phyloP scores from a whole-genome alignment of 371 early-diverging fungal genomes.

The Nematocida minor region DNA sequence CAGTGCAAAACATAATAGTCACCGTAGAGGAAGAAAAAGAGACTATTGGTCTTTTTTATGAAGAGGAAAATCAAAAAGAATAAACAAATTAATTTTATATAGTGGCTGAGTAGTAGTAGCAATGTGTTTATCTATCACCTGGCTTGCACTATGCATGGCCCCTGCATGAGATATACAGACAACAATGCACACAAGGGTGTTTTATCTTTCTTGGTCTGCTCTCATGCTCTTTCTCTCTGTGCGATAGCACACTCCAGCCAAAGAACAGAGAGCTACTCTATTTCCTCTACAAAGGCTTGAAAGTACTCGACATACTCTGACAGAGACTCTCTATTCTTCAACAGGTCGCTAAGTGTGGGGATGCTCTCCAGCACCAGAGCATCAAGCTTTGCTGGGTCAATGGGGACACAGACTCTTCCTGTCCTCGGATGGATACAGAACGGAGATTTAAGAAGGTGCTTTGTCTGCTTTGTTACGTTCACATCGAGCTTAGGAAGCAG shows the following conservation, averaged over 20 bases:
- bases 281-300: not conserved
- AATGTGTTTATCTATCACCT: no score
- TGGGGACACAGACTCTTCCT: slow-evolving; percentile 61
- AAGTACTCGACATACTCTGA: slow-evolving; percentile 11
- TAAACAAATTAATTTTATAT: no score
- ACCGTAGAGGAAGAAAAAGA: no score
- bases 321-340: not conserved
- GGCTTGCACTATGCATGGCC: no score
- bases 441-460: slow-evolving; percentile 93
- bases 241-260: not conserved
- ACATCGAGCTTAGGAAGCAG: slow-evolving; percentile 75
- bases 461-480: slow-evolving; percentile 78
- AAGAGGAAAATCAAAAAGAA: no score
- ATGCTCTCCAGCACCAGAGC: slow-evolving; percentile 28
- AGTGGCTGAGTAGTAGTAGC: no score
- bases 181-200: no score
- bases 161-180: no score
- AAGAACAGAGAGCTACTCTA: not conserved
- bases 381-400: slow-evolving; percentile 11
- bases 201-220: no score
- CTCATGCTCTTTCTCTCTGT: no score
- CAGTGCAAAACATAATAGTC: no score
- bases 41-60: no score
- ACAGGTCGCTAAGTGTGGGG: slow-evolving; percentile 12
- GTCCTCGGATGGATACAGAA: slow-evolving; percentile 85